phyloP scores from a whole-genome alignment of 208 protist species.

The Crithidia bombi region DNA sequence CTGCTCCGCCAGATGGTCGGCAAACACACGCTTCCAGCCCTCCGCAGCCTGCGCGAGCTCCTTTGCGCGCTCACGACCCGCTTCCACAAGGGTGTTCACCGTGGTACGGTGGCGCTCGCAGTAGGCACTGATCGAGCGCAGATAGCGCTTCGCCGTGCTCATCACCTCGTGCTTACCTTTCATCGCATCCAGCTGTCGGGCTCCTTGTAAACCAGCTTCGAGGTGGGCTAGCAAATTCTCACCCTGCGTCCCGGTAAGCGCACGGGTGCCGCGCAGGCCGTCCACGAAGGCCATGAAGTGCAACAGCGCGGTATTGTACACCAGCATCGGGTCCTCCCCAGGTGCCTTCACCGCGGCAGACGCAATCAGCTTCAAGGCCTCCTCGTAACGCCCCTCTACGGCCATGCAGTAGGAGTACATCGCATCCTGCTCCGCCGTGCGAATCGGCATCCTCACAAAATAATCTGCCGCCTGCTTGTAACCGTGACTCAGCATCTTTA shows the following conservation, averaged over 20 bases:
- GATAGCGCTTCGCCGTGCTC: slow-evolving; percentile 37
- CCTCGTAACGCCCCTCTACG: slow-evolving; percentile 52
- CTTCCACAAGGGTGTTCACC: slow-evolving; percentile 49
- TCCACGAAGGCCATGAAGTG: slow-evolving; percentile 73
- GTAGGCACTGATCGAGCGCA: slow-evolving; percentile 50
- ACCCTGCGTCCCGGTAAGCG: slow-evolving; percentile 48
- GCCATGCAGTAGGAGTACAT: slow-evolving; percentile 80
- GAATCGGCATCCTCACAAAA: slow-evolving; percentile 39
- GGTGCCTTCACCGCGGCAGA: slow-evolving; percentile 34
- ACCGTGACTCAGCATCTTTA: slow-evolving; percentile 71
- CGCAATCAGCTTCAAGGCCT: slow-evolving; percentile 62
- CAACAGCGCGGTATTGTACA: slow-evolving; percentile 78
- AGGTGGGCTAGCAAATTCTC: slow-evolving; percentile 46
- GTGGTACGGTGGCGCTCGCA: slow-evolving; percentile 53
- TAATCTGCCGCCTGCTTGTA: slow-evolving; percentile 87
- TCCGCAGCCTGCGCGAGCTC: slow-evolving; percentile 49
- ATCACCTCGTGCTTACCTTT: slow-evolving; percentile 42
- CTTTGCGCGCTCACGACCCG: slow-evolving; percentile 43
- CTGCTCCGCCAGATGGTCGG: slow-evolving; percentile 46
- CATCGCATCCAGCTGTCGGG: slow-evolving; percentile 35
- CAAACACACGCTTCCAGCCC: slow-evolving; percentile 55
- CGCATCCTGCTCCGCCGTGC: slow-evolving; percentile 60
- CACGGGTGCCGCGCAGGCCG: slow-evolving; percentile 35
- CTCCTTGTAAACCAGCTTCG: slow-evolving; percentile 39
- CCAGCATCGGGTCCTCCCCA: slow-evolving; percentile 46